Conservation (phyloP, 805 yeast species). For the Starmerella tilneyi region DNA sequence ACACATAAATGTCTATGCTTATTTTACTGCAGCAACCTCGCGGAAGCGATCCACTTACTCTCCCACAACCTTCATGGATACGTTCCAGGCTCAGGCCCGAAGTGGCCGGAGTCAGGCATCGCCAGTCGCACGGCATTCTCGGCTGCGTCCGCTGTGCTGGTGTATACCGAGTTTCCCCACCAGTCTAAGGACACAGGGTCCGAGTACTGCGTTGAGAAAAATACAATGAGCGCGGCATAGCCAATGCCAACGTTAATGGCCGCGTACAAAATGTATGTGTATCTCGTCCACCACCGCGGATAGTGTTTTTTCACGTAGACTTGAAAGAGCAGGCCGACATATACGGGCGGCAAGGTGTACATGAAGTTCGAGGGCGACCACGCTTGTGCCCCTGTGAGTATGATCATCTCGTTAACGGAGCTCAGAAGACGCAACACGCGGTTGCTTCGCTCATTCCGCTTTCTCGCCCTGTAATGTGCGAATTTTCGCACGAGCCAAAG, state of each 20-base stretch:
- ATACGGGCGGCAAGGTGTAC: constrained; percentile 35
- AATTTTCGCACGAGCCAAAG: constrained; percentile 16
- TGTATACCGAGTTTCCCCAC: constrained; percentile 40
- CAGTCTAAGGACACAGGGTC: constrained; percentile 32
- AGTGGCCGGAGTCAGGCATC: constrained; percentile 6
- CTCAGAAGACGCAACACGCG: background rate
- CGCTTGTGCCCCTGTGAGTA: constrained; percentile 7
- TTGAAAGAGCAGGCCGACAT: constrained; percentile 37
- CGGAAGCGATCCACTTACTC: too few relatives aligned
- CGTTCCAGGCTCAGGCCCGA: constrained; percentile 14
- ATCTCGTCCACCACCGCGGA: constrained; percentile 44
- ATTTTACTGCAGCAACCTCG: too few relatives aligned
- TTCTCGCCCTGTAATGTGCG: constrained; percentile 22
- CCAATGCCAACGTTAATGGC: constrained; percentile 44
- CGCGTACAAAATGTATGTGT: constrained; percentile 40
- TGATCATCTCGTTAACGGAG: constrained; percentile 16
- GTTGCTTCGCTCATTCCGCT: constrained; percentile 30
- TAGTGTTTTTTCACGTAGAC: constrained; percentile 36
- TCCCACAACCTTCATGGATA: constrained; percentile 5
- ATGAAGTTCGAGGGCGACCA: constrained; percentile 41
- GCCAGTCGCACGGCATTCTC: background rate
- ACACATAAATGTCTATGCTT: too few relatives aligned
- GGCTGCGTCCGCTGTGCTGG: constrained; percentile 2
- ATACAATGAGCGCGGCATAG: constrained; percentile 38
- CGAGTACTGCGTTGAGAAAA: constrained; percentile 33